Conservation (phyloP, 495 filamentous ascomycete genomes). For the Polyplosphaeria fusca region DNA sequence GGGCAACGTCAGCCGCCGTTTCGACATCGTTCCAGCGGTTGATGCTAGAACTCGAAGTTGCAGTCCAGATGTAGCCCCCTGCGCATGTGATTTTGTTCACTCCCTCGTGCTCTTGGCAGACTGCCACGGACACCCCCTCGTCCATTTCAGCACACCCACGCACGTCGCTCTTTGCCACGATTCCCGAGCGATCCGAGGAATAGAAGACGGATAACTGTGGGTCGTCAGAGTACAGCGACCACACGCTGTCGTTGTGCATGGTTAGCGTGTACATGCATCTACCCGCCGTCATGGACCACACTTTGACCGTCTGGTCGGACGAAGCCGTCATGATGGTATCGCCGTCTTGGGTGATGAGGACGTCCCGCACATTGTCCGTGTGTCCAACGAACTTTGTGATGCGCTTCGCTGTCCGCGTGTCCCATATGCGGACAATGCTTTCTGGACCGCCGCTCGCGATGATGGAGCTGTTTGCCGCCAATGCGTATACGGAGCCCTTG, state of each 20-base stretch:
- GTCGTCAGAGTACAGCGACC: constrained; percentile 89
- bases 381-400: constrained; percentile 98
- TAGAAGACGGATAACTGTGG: constrained; percentile 86
- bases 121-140: constrained; percentile 81
- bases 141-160: constrained; percentile 74
- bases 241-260: constrained; percentile 98
- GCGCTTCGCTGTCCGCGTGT: constrained; percentile 80
- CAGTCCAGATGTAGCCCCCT: constrained; percentile 86
- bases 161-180: constrained; percentile 92
- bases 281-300: constrained; percentile 93
- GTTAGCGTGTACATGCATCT: constrained; percentile 96
- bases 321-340: constrained; percentile 93
- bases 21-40: constrained; percentile 91
- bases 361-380: constrained; percentile 89
- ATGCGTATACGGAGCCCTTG: constrained; percentile 92
- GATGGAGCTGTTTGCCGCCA: constrained; percentile 69
- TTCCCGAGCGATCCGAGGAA: constrained; percentile 83
- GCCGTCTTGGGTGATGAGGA: constrained; percentile 81
- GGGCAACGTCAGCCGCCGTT: constrained; percentile 58
- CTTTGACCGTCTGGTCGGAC: constrained; percentile 93
- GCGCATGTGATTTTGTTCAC: constrained; percentile 80
- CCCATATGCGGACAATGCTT: constrained; percentile 90
- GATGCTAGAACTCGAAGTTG: constrained; percentile 89
- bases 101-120: constrained; percentile 86
- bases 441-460: constrained; percentile 93